phyloP scores from a whole-genome alignment of 805 yeast species.

The Saturnispora halmiae region DNA sequence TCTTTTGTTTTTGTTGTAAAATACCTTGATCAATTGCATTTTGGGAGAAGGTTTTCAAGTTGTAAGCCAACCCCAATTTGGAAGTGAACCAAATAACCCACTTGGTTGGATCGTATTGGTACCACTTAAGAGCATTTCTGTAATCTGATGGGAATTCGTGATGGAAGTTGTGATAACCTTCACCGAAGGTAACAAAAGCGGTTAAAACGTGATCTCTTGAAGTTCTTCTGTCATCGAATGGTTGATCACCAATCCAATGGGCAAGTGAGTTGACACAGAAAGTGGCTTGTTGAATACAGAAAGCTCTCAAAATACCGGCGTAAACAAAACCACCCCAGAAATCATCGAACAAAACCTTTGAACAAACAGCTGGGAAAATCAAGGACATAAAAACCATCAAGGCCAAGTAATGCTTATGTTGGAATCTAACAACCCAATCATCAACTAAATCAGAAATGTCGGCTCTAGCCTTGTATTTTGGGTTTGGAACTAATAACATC shows the following conservation, averaged over 20 bases:
- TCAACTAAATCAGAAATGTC: constrained; percentile 70
- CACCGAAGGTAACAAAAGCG: constrained; percentile 79
- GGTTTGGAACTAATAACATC: constrained; percentile 76
- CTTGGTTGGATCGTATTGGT: constrained; percentile 82
- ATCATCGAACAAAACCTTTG: constrained; percentile 51
- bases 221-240: constrained; percentile 79
- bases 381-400: constrained; percentile 56
- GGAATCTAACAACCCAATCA: constrained; percentile 73
- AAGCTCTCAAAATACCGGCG: constrained; percentile 64
- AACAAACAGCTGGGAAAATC: constrained; percentile 49
- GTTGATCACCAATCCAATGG: constrained; percentile 80
- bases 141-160: constrained; percentile 87
- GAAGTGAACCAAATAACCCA: constrained; percentile 48
- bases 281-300: constrained; percentile 72
- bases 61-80: constrained; percentile 59
- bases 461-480: constrained; percentile 72
- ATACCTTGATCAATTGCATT: constrained; percentile 77
- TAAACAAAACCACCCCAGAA: constrained; percentile 66
- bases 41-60: constrained; percentile 67
- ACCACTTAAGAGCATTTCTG: constrained; percentile 82
- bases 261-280: constrained; percentile 82
- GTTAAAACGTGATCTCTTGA: constrained; percentile 78
- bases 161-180: constrained; percentile 85
- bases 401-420: constrained; percentile 66
- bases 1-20: constrained; percentile 77